Conservation (phyloP, 352 stramenopile genomes). For the Globisporangium iwayamae region DNA sequence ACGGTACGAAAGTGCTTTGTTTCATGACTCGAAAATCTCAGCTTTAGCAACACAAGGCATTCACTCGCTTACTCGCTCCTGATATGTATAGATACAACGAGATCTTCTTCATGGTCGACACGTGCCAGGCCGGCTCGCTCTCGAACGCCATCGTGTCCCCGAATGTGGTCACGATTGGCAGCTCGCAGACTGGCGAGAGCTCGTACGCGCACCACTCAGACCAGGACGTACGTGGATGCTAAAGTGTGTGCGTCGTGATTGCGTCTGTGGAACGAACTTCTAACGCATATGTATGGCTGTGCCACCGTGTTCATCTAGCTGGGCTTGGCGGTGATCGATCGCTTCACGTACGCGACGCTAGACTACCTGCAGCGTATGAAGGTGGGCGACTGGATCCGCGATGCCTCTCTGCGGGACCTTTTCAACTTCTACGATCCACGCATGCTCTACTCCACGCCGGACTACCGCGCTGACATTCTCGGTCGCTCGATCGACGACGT, state of each 20-base stretch:
- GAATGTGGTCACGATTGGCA: conserved; percentile 93
- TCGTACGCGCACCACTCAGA: conserved; percentile 93
- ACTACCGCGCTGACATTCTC: conserved; percentile 74
- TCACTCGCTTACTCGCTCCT: too few species aligned
- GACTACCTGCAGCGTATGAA: conserved; percentile 88
- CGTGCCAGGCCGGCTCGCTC: conserved; percentile 94
- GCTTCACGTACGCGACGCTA: conserved; percentile 87
- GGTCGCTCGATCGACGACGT: conserved; percentile 65
- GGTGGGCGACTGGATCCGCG: conserved; percentile 66
- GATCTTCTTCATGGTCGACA: conserved; percentile 98
- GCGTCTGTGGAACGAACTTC: not conserved
- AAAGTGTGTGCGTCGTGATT: not conserved
- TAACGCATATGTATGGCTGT: not conserved
- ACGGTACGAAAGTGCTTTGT: conserved; percentile 31
- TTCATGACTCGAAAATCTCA: not conserved
- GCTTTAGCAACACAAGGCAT: too few species aligned
- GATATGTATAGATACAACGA: conserved; percentile 80
- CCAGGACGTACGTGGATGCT: conserved; percentile 38
- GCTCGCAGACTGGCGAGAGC: conserved; percentile 89
- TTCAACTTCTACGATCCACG: conserved; percentile 83
- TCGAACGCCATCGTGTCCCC: conserved; percentile 79
- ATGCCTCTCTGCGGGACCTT: conserved; percentile 58
- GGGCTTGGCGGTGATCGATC: conserved; percentile 85
- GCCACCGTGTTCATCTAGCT: conserved; percentile 32
- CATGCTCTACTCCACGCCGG: conserved; percentile 79